Percentiles rank a stretch among this genome's conserved stretches.
Evolutionary conservation across 805 yeast genomes (phyloP).

Genomic region (Teunomyces lycoperdinae): DNA sequence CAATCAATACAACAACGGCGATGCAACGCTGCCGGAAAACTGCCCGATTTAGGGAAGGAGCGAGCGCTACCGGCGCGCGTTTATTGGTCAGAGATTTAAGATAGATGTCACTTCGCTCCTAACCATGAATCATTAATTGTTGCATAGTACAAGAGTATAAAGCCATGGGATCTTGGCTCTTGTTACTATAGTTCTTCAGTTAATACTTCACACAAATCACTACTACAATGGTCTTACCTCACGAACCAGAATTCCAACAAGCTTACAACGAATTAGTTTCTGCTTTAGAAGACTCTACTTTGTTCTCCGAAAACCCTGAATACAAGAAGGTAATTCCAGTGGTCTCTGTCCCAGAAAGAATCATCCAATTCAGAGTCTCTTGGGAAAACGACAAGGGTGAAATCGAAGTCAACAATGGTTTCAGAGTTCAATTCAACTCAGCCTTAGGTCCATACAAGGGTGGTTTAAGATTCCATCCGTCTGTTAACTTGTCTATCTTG

Average conservation of each 20-base stretch:
- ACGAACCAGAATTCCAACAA: slow-evolving; percentile 98
- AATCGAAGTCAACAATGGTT: slow-evolving; percentile 93
- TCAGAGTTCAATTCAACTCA: slow-evolving; percentile 97
- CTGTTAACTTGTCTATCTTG: slow-evolving; percentile 91
- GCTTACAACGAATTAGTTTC: slow-evolving; percentile 91
- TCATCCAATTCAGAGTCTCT: slow-evolving; percentile 93
- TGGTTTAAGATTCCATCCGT: slow-evolving; percentile 96
- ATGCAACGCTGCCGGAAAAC: not conserved
- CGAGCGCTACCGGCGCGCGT: not conserved
- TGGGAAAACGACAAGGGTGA: slow-evolving; percentile 97
- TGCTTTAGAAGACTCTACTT: slow-evolving; percentile 87
- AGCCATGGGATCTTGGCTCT: slow-evolving; percentile 1
- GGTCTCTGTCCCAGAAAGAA: slow-evolving; percentile 92
- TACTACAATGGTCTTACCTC: slow-evolving; percentile 65
- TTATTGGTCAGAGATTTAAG: slow-evolving; percentile 5
- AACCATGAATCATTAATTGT: not conserved
- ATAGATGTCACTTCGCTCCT: not conserved
- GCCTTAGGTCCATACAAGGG: slow-evolving; percentile 99
- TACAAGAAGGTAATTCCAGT: slow-evolving; percentile 85
- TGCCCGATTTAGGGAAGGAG: not conserved
- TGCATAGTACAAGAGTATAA: slow-evolving; percentile 1
- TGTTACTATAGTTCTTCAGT: not conserved
- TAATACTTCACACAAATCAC: not conserved
- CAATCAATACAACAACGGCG: not conserved
- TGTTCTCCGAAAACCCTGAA: slow-evolving; percentile 85